Evolutionary conservation across 2,329 filamentous ascomycete species (phyloP), one percentile per base, ranked within the genome.

Genomic region (Alternaria gaisen): DNA sequence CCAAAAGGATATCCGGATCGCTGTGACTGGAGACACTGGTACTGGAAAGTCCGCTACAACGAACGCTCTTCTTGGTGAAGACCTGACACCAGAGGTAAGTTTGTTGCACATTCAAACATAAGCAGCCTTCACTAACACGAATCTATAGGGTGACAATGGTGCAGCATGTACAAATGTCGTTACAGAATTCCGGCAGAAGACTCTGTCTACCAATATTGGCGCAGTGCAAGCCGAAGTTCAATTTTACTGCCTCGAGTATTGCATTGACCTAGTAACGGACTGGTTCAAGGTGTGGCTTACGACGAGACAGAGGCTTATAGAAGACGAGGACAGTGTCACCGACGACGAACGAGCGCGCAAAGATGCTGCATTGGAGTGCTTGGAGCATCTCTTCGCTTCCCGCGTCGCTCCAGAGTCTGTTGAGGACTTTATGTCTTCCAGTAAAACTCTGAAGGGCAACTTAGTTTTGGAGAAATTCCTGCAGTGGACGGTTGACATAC

Each of bases 21-120:
- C 61, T 34, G 47, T 71, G 1, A 38, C 61, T n/a, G 67, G 69
- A 18, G 66, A 68, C 26, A 61, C 65, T 40, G 67, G 67, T 16
- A 47, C 54, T 16, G 69, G 66, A 16, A 71, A 71, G 36, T 71
- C 69, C 30, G 62, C 66, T 2, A 18, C 56, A 1, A 36, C 63
- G 5, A 71, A 71, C 28, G 51, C 64, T 26, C 47, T 71, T 22
- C 41, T 70, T 11, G 69, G 55, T 12, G 67, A 24, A 12, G 58
- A 28, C 32, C 32, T 32, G 42, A 59, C 32, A 12, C 66, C 18
- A 57, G 61, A 69, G 34, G 68, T 63, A 63, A 48, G 30, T 54
- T 8, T 38, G 7, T 2, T 2, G 28, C 2, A 26, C 11, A 6
- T 16, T 16, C 1, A 14, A n/a, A 24, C 7, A 24, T 4, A 3